These are phyloP conservation scores for Ilex aquifolium DNA, from an alignment of 257 asterid genomes.

Conservation along the genomic window DNA sequence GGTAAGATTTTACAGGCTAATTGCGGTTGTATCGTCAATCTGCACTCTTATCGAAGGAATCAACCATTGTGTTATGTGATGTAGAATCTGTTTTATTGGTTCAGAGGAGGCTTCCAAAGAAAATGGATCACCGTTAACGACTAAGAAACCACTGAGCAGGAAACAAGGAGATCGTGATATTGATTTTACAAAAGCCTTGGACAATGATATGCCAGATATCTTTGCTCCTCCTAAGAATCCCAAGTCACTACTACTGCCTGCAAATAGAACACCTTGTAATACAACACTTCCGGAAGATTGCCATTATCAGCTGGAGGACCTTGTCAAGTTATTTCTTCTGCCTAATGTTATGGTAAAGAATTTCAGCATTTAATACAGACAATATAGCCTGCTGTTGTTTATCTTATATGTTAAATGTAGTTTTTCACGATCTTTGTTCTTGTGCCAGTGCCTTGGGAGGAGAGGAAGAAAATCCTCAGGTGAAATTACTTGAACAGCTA, in stretches of 20 bases:
- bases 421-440: slow-evolving; percentile 17
- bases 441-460: slow-evolving; percentile 81
- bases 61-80: slow-evolving; percentile 8
- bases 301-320: slow-evolving; percentile 95
- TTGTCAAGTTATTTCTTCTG: slow-evolving; percentile 81
- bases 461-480: slow-evolving; percentile 54
- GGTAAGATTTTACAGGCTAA: slow-evolving; percentile 34
- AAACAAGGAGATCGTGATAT: slow-evolving; percentile 51
- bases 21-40: not conserved
- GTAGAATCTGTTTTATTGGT: slow-evolving; percentile 31
- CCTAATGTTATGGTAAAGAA: slow-evolving; percentile 73
- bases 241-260: slow-evolving; percentile 65
- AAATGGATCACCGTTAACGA: slow-evolving; percentile 48
- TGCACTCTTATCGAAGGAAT: not conserved
- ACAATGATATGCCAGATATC: slow-evolving; percentile 44
- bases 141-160: slow-evolving; percentile 53
- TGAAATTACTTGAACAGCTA: slow-evolving; percentile 16
- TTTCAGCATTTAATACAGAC: not conserved
- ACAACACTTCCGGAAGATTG: slow-evolving; percentile 95
- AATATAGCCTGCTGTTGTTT: not conserved
- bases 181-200: slow-evolving; percentile 57
- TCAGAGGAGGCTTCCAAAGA: slow-evolving; percentile 45
- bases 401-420: not conserved
- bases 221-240: slow-evolving; percentile 89
- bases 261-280: slow-evolving; percentile 59